Evolutionary conservation across 805 yeast species (phyloP), one percentile per base, ranked within the genome.

Genomic region (Babjeviella inositovora): DNA sequence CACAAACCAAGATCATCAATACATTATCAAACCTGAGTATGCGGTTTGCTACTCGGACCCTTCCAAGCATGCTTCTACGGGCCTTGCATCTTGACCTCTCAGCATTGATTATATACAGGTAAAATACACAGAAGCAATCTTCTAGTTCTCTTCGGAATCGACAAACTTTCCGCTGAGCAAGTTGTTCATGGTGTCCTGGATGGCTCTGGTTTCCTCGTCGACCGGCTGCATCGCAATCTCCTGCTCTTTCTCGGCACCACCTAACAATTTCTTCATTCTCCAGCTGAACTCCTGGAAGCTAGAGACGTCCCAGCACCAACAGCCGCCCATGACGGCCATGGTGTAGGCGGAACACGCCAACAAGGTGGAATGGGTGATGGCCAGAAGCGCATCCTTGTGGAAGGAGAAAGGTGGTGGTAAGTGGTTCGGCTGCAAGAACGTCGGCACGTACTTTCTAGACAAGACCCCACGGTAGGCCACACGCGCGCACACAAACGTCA

Each of bases 371-470:
- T 79, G 73, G 0, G 74, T 68, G 3, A 85, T 81, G 0, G 95
- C 95, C 19, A 71, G 69, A 16, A 81, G 66, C 2, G 94, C 94
- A 43, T 84, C 94, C 25, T 69, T 65, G 30, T 79, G 70, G 41
- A 79, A 71, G 15, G 77, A 73, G 38, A 73, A 76, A n/a, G 70
- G 57, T 5, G 94, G 94, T 2, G 92, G 92, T 27, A 68, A 62
- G 37, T 82, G 87, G 46, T 84, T 84, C 8, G 85, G 81, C 36
- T 80, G 84, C 47, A 79, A 85, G 36, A 71, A 57, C 20, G 61
- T 62, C 6, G 95, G 95, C 5, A 69, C 47, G 35, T 69, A 82
- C 45, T 75, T 71, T 35, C 94, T 59, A 13, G 73, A 51, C 18
- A 69, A 53, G 4, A 87, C 72, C 11, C 90, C 76, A 38, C 77